Base-by-base conservation (phyloP, 108 stramenopile species). In the Nitzschia sp. region DNA sequence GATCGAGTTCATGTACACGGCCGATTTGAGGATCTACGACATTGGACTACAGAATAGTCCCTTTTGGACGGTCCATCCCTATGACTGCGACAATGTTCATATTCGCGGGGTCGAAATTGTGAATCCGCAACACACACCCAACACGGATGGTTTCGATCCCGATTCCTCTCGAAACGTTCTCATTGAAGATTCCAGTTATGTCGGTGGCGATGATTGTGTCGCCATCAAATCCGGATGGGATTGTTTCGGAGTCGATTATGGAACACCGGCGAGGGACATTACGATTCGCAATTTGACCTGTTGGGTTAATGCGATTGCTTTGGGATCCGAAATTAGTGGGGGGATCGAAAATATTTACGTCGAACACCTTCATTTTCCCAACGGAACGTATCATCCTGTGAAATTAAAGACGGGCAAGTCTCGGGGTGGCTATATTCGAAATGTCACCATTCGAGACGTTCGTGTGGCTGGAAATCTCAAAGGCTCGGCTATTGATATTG, bases 61-160 rank as follows among this genome's bases (percentile, higher is more conserved):
- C 53, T 81, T 81, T 68, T 81, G 80, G 80, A 63, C 67, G 11
- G 30, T 81, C 16, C 80, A 81, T 58, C 80, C 80, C 6, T 66
- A 73, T 17, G 36, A 61, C 23, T 81, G 65, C 19, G 34, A 23
- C 3, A 31, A 64, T 19, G 80, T 81, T 25, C 57, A 71, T 58
- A 60, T 77, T 30, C 67, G 69, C 13, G 56, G 77, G 53, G 63
- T 66, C n/a, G 48, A 38, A 6, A 70, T 81, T 23, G 47, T 46
- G 29, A 52, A 69, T 11, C 69, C 63, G 15, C 55, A 61, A 47
- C 63, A 73, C 29, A 38, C 75, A 26, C 58, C 58, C 45, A 81
- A 81, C 35, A 32, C 57, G 11, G 80, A 81, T 62, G 73, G 80
- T 2, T 69, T 81, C 28, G 80, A 81, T 61, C 75, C 76, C 22